A percentile compares a stretch with the other conserved stretches of the same genome.
Evolutionary conservation across 2,329 filamentous ascomycete species (phyloP).

Genomic region (Claviceps africana): DNA sequence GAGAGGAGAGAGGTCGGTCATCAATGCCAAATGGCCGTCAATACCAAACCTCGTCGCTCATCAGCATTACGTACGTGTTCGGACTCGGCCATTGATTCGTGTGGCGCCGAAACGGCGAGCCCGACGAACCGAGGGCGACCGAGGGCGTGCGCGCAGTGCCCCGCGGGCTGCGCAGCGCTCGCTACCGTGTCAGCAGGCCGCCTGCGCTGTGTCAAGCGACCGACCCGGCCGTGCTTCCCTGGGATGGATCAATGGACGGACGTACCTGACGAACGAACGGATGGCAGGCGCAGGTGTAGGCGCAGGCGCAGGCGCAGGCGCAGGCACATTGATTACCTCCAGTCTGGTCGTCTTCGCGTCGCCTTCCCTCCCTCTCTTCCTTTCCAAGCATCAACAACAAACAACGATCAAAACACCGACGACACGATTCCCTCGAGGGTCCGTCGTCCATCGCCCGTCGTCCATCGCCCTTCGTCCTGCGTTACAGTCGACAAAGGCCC

Average conservation of each 20-base stretch:
- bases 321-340: constrained; percentile 8
- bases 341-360: constrained; percentile 16
- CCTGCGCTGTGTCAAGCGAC: not conserved
- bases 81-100: not conserved
- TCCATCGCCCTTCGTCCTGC: constrained; percentile 24
- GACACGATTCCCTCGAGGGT: constrained; percentile 39
- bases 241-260: not conserved
- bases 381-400: constrained; percentile 32
- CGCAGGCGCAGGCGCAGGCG: constrained; percentile 4
- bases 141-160: constrained; percentile 1
- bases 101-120: not conserved
- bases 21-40: not conserved
- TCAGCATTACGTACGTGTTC: not conserved
- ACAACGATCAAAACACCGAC: constrained; percentile 35
- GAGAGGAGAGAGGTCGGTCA: not conserved
- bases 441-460: constrained; percentile 28
- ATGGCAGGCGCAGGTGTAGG: constrained; percentile 3
- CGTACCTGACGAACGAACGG: not conserved
- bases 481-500: constrained; percentile 42
- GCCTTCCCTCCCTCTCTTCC: constrained; percentile 23
- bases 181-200: not conserved
- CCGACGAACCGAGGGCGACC: not conserved
- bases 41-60: not conserved
- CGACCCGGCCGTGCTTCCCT: not conserved
- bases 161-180: not conserved